Evolutionary conservation across 306 rosid species (phyloP), one percentile per base, ranked within the genome.

Genomic region (Prunus kanzakura): DNA sequence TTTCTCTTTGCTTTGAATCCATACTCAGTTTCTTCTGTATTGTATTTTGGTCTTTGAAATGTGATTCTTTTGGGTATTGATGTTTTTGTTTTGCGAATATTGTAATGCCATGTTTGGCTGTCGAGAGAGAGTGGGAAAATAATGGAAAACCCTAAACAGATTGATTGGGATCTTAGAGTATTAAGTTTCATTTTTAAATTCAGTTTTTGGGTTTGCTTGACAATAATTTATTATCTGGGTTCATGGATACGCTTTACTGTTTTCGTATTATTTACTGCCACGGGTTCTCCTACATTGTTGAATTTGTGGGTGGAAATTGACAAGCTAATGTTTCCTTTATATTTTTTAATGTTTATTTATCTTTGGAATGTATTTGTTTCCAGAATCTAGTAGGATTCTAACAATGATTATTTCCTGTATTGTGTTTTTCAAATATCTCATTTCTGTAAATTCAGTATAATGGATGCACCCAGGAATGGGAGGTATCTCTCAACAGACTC

Each of bases 401-500:
- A 27, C 27, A 63, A 58, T 60, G 46, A 49, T 49, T 56, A 18
- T 52, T 52, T 15, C 5, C 11, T 35, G 65, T 23, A 71, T 71
- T 38, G 23, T 15, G 50, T 8, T 38, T 71, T 3, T n/a, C 18
- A 56, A 57, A 4, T 30, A 78, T 73, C 46, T 71, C 47, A 13
- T 85, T 6, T 71, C 47, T 57, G 23, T 78, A 81, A 72, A 71
- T 67, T 1, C 50, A 90, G 97, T 86, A 81, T 85, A n/a, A 66
- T 82, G 70, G 77, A 82, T 47, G 78, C 75, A 60, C 84, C 89
- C 18, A 82, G 72, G 75, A 82, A 45, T 8, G 88, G 82, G 79
- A 89, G 97, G 85, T 76, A 47, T 79, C 72, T 90, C 30, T 80
- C 88, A 52, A 88, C 92, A 5, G 97, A 88, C 25, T 79, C 93